A percentile compares a stretch with the other conserved stretches of the same genome.
phyloP scores from a whole-genome alignment of 2,329 filamentous ascomycete genomes.

The Alternaria ethzedia region DNA sequence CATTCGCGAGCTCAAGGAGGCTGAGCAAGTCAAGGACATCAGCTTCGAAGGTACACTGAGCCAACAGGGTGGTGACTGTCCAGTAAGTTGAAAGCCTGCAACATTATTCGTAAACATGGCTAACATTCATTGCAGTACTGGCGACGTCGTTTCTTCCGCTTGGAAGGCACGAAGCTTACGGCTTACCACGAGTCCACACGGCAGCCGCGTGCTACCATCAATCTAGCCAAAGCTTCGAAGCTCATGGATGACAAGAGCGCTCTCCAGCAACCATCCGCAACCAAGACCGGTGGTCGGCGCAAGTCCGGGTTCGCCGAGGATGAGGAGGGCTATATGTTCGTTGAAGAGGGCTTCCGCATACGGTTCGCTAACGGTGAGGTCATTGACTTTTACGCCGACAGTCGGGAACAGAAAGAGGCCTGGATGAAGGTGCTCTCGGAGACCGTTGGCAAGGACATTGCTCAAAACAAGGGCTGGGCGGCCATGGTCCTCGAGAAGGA shows the following conservation, averaged over 20 bases:
- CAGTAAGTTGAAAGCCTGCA: constrained; percentile 65
- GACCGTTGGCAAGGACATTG: constrained; percentile 63
- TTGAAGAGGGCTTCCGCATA: constrained; percentile 98
- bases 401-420: constrained; percentile 81
- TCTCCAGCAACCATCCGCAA: constrained; percentile 79
- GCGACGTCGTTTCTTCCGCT: constrained; percentile 96
- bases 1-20: constrained; percentile 89
- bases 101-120: background rate
- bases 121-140: constrained; percentile 71
- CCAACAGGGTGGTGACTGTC: constrained; percentile 97
- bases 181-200: constrained; percentile 95
- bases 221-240: constrained; percentile 88
- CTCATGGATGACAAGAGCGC: constrained; percentile 90
- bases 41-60: constrained; percentile 89
- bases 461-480: constrained; percentile 64
- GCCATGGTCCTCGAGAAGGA: constrained; percentile 63
- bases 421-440: constrained; percentile 93
- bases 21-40: constrained; percentile 78
- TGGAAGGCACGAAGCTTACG: constrained; percentile 87
- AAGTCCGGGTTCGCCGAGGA: constrained; percentile 97
- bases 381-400: constrained; percentile 98
- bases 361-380: constrained; percentile 98
- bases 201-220: constrained; percentile 96
- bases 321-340: constrained; percentile 99
- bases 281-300: constrained; percentile 78